Evolutionary conservation across 23 red algal genomes (phyloP).

Genomic region (Gracilariopsis chorda): DNA sequence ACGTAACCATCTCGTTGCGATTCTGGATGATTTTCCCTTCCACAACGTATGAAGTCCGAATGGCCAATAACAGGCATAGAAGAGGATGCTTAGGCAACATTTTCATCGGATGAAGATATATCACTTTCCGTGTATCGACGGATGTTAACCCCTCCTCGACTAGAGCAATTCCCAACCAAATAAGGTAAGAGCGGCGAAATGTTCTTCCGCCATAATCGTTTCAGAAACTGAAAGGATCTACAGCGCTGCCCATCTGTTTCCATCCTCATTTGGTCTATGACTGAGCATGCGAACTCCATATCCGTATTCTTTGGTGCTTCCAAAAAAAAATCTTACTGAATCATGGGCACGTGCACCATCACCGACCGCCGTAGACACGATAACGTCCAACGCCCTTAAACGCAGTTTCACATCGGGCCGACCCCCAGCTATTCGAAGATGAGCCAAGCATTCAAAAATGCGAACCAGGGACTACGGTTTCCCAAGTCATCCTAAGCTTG

Average conservation of each 20-base stretch:
- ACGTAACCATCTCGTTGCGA: conserved; percentile 44
- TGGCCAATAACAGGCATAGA: conserved; percentile 28
- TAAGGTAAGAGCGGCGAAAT: not conserved
- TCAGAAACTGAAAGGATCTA: conserved; percentile 21
- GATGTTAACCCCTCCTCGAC: conserved; percentile 37
- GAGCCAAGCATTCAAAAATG: conserved; percentile 38
- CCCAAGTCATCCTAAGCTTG: conserved; percentile 10
- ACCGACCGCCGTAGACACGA: conserved; percentile 4
- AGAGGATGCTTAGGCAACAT: conserved; percentile 41
- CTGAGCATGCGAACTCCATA: conserved; percentile 4
- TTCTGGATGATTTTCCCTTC: conserved; percentile 21
- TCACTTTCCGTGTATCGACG: conserved; percentile 20
- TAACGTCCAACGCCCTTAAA: conserved; percentile 14
- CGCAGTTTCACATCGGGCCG: not conserved
- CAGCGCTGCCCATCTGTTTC: not conserved
- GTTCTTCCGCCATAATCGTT: conserved; percentile 28
- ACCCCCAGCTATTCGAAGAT: conserved; percentile 8
- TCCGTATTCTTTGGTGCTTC: conserved; percentile 30
- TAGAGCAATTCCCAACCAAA: conserved; percentile 14
- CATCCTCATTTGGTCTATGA: conserved; percentile 30
- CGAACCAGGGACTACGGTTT: conserved; percentile 17
- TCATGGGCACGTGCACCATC: conserved; percentile 41
- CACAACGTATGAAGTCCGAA: conserved; percentile 38
- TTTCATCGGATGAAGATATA: conserved; percentile 36
- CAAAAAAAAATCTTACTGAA: not conserved